These are phyloP conservation scores for Actinomortierella wolfii DNA, from an alignment of 371 early-diverging fungal genomes.

Conservation along the genomic window DNA sequence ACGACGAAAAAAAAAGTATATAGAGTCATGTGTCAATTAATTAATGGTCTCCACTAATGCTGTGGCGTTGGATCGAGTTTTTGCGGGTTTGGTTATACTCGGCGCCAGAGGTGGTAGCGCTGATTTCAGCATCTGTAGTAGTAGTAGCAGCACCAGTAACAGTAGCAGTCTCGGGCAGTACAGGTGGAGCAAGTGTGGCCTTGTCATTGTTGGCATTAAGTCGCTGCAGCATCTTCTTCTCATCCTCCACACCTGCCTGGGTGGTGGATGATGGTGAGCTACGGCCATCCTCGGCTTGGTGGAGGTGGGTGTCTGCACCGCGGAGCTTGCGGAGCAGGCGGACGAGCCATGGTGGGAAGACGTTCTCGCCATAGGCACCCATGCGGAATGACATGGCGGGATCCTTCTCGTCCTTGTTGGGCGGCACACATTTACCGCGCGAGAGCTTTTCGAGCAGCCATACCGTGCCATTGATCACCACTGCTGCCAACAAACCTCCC, in stretches of 20 bases:
- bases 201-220: too few relatives aligned
- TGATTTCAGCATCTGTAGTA: background rate
- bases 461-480: constrained; percentile 53
- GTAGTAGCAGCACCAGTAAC: too few relatives aligned
- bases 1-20: background rate
- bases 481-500: constrained; percentile 54
- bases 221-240: too few relatives aligned
- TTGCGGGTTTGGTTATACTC: constrained; percentile 9
- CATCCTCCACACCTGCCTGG: too few relatives aligned
- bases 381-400: constrained; percentile 52
- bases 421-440: constrained; percentile 49
- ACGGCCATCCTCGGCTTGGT: constrained; percentile 28
- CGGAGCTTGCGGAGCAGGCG: constrained; percentile 47
- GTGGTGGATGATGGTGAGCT: too few relatives aligned
- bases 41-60: constrained; percentile 16
- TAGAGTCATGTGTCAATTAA: background rate
- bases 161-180: too few relatives aligned
- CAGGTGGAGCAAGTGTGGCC: too few relatives aligned
- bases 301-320: constrained; percentile 23
- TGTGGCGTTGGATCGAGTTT: constrained; percentile 19
- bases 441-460: constrained; percentile 50
- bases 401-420: constrained; percentile 52
- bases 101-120: constrained; percentile 16
- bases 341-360: constrained; percentile 51
- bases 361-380: constrained; percentile 49